Conservation (phyloP, 257 asterid genomes). For the Ocimum tenuiflorum region DNA sequence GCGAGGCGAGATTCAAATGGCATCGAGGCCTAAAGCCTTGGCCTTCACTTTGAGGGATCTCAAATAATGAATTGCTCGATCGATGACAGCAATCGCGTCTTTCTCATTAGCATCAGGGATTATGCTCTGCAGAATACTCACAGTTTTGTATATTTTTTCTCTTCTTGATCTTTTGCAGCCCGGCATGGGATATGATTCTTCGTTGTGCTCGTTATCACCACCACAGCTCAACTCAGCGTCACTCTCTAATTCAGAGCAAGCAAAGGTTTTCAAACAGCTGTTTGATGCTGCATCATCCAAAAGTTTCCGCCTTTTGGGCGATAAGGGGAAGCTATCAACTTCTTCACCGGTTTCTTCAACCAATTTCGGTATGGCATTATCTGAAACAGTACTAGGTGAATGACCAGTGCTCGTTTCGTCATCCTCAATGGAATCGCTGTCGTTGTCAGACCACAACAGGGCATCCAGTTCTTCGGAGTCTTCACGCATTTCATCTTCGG, state of each 20-base stretch:
- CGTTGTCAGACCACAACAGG: constrained; percentile 65
- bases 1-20: constrained; percentile 24
- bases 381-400: constrained; percentile 79
- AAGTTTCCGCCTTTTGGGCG: constrained; percentile 51
- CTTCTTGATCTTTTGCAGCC: constrained; percentile 47
- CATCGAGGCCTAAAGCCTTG: constrained; percentile 52
- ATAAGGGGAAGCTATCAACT: constrained; percentile 48
- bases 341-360: constrained; percentile 49
- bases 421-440: constrained; percentile 42
- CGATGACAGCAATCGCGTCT: constrained; percentile 52
- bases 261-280: constrained; percentile 27
- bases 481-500: constrained; percentile 60
- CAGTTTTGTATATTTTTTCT: constrained; percentile 47
- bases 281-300: constrained; percentile 7
- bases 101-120: constrained; percentile 59
- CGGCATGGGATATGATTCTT: constrained; percentile 20
- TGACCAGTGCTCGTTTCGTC: constrained; percentile 90
- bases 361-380: constrained; percentile 27
- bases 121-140: constrained; percentile 49
- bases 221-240: constrained; percentile 70
- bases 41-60: constrained; percentile 64
- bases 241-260: constrained; percentile 34
- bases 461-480: constrained; percentile 85
- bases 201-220: constrained; percentile 11
- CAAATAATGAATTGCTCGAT: constrained; percentile 67